A percentile compares a stretch with the other conserved stretches of the same genome.
Conservation (phyloP, 257 asterid genomes). For the Ballota nigra region DNA sequence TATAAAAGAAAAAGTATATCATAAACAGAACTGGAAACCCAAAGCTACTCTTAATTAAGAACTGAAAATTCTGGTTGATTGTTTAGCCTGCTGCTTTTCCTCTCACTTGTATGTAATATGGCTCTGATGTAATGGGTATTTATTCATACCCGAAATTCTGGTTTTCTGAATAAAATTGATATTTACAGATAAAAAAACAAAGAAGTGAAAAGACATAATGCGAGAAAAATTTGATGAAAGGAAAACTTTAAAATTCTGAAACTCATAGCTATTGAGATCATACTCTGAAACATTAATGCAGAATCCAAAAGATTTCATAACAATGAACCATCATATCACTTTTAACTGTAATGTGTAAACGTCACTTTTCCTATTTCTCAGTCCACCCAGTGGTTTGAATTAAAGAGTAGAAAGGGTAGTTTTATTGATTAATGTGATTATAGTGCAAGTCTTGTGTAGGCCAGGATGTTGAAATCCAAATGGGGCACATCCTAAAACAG, state of each 20-base stretch:
- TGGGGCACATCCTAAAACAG: no score
- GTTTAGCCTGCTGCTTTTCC: no score
- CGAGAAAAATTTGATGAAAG: conserved; percentile 8
- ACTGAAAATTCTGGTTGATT: no score
- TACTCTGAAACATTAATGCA: not conserved
- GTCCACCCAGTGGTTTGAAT: not conserved
- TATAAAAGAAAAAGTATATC: not conserved
- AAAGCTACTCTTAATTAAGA: no score
- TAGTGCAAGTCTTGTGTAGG: no score
- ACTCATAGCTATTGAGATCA: conserved; percentile 1
- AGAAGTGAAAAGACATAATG: not conserved
- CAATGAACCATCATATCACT: not conserved
- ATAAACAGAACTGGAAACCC: not conserved
- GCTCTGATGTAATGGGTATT: no score
- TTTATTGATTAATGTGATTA: no score
- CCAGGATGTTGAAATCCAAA: no score
- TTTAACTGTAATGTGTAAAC: conserved; percentile 1
- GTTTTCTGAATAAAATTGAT: no score
- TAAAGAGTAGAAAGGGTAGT: no score
- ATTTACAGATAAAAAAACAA: not conserved
- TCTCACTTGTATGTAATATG: no score
- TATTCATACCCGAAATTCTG: no score
- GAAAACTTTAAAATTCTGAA: conserved; percentile 1
- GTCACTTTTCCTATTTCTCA: conserved; percentile 3
- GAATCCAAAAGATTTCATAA: conserved; percentile 11